These are phyloP conservation scores for Cryphonectria nitschkei DNA, from an alignment of 2,329 filamentous ascomycete genomes.

Conservation along the genomic window DNA sequence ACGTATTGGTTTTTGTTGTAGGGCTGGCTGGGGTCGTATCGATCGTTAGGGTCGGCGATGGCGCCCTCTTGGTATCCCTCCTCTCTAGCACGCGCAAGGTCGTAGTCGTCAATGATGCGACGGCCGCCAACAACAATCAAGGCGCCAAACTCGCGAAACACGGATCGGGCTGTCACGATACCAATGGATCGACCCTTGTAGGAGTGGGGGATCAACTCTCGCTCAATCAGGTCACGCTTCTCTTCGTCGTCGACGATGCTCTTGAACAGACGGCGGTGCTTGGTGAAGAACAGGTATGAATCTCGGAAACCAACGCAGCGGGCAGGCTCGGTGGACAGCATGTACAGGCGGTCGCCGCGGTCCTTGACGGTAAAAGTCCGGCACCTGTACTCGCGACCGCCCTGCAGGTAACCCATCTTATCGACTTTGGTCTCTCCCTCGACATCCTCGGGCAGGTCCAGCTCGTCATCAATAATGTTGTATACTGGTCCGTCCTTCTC, in stretches of 20 bases:
- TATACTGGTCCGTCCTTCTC: conserved; percentile 94
- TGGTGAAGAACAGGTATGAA: conserved; percentile 98
- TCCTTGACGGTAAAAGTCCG: conserved; percentile 91
- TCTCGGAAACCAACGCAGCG: conserved; percentile 96
- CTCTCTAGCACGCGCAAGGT: conserved; percentile 72
- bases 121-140: conserved; percentile 91
- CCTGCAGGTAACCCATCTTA: conserved; percentile 80
- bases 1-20: conserved; percentile 99
- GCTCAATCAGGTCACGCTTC: conserved; percentile 93
- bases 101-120: conserved; percentile 87
- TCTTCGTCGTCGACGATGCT: conserved; percentile 98
- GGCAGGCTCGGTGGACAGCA: conserved; percentile 97
- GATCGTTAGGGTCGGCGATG: conserved; percentile 87
- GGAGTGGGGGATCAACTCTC: conserved; percentile 93
- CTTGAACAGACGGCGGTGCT: conserved; percentile 94
- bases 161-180: conserved; percentile 92
- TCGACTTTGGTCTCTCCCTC: conserved; percentile 95
- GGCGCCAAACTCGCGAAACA: conserved; percentile 95
- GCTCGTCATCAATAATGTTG: conserved; percentile 90
- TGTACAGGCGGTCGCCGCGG: conserved; percentile 86
- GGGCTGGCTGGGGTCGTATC: conserved; percentile 73
- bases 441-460: conserved; percentile 81
- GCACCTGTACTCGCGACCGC: conserved; percentile 89
- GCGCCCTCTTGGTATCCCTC: conserved; percentile 86
- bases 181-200: conserved; percentile 98